These are phyloP conservation scores for Guadua angustifolia DNA, from an alignment of 176 grass and related monocot species.

Conservation along the genomic window DNA sequence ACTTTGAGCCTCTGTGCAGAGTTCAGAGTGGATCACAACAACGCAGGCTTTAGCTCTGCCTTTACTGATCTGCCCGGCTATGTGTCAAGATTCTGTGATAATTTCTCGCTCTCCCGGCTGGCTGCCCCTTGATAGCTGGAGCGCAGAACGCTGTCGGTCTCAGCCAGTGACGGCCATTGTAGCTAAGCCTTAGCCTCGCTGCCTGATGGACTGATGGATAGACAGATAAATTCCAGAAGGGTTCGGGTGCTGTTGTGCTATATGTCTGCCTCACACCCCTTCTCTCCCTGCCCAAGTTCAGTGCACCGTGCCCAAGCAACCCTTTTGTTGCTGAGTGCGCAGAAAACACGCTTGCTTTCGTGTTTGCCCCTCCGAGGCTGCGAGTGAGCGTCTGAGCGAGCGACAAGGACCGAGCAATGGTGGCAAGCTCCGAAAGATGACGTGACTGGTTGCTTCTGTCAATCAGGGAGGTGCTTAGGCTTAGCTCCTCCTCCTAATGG, in stretches of 20 bases:
- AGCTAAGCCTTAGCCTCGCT: not conserved
- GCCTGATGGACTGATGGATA: not conserved
- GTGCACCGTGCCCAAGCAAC: constrained; percentile 32
- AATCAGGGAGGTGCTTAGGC: not conserved
- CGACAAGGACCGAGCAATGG: not conserved
- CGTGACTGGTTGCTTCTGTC: constrained; percentile 9
- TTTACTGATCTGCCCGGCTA: constrained; percentile 25
- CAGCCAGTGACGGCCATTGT: not conserved
- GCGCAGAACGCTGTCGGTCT: constrained; percentile 34
- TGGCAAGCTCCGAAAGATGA: constrained; percentile 6
- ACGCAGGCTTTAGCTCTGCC: constrained; percentile 20
- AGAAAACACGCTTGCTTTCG: constrained; percentile 38
- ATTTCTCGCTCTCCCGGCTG: not conserved
- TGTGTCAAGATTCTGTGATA: constrained; percentile 43
- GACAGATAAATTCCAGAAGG: not conserved
- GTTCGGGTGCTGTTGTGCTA: not conserved
- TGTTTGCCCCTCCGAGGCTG: not conserved
- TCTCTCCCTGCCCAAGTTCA: constrained; percentile 31
- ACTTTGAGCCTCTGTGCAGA: not conserved
- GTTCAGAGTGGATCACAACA: not conserved
- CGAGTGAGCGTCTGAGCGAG: not conserved
- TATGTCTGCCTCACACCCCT: not conserved
- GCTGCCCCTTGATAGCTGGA: constrained; percentile 49
- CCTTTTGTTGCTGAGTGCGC: constrained; percentile 42
- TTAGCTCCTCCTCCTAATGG: not conserved